phyloP scores from a whole-genome alignment of 768 basidiomycete genomes.

The Glaciozyma antarctica region DNA sequence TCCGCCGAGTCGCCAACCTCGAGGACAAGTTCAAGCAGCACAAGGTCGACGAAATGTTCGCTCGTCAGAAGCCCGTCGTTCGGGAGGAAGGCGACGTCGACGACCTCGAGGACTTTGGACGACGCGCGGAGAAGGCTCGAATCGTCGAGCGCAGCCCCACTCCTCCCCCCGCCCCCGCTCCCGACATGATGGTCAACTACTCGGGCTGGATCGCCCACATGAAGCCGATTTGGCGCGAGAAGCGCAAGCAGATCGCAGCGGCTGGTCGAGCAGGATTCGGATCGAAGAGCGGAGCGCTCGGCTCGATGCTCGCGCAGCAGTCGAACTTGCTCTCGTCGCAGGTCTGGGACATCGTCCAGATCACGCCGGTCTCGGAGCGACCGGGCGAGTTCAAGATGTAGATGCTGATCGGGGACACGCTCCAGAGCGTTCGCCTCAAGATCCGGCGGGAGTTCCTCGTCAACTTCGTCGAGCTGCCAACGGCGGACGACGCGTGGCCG shows the following conservation, averaged over 20 bases:
- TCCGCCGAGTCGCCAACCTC: slow-evolving; percentile 73
- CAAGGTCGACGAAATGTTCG: slow-evolving; percentile 91
- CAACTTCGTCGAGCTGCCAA: slow-evolving; percentile 64
- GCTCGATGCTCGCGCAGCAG: slow-evolving; percentile 38
- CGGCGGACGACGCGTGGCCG: slow-evolving; percentile 53
- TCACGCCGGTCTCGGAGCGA: slow-evolving; percentile 40
- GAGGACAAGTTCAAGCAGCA: slow-evolving; percentile 98
- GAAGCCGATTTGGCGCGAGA: slow-evolving; percentile 65
- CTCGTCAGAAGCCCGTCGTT: slow-evolving; percentile 39
- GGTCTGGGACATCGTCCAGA: slow-evolving; percentile 87
- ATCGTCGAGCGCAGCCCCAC: slow-evolving; percentile 28
- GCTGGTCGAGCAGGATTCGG: slow-evolving; percentile 38
- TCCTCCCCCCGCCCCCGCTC: slow-evolving; percentile 40
- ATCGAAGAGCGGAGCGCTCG: slow-evolving; percentile 43
- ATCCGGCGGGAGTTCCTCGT: slow-evolving; percentile 89
- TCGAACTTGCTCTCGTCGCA: slow-evolving; percentile 50
- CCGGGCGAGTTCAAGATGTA: slow-evolving; percentile 79
- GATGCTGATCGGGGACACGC: slow-evolving; percentile 69
- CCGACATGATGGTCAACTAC: slow-evolving; percentile 59
- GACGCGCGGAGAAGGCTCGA: slow-evolving; percentile 55
- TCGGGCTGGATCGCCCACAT: slow-evolving; percentile 67
- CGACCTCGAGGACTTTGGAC: slow-evolving; percentile 38
- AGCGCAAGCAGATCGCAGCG: slow-evolving; percentile 44
- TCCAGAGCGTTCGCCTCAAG: slow-evolving; percentile 70
- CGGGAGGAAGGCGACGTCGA: slow-evolving; percentile 35